These are phyloP conservation scores for Cephalotrichum gorgonifer DNA, from an alignment of 2,329 filamentous ascomycete genomes.

Conservation along the genomic window DNA sequence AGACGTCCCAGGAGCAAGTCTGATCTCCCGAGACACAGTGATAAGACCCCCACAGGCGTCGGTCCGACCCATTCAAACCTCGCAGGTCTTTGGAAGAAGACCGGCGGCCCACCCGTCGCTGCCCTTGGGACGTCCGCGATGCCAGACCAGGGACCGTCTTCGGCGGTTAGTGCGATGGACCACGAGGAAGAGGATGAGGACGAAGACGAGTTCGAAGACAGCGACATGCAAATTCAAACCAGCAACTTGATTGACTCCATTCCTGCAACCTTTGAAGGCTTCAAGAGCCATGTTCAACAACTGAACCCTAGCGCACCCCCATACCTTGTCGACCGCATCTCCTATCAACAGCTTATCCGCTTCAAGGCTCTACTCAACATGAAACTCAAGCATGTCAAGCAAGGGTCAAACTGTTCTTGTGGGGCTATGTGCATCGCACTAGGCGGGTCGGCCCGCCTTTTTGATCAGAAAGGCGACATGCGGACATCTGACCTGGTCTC, in stretches of 20 bases:
- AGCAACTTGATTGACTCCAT: slow-evolving; percentile 56
- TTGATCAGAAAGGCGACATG: slow-evolving; percentile 49
- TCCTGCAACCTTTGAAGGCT: slow-evolving; percentile 63
- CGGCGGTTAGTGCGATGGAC: slow-evolving; percentile 13
- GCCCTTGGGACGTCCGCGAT: slow-evolving; percentile 23
- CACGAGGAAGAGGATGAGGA: slow-evolving; percentile 45
- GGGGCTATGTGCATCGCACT: slow-evolving; percentile 52
- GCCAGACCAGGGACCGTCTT: background rate
- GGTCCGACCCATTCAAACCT: slow-evolving; percentile 32
- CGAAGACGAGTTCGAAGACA: slow-evolving; percentile 52
- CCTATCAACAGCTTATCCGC: slow-evolving; percentile 66
- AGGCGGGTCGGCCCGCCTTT: slow-evolving; percentile 53
- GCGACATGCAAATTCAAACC: slow-evolving; percentile 51
- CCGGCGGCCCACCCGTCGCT: slow-evolving; percentile 43
- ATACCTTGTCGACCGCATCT: slow-evolving; percentile 70
- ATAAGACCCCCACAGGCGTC: slow-evolving; percentile 11
- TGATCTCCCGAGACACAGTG: slow-evolving; percentile 31
- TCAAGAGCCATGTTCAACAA: slow-evolving; percentile 60
- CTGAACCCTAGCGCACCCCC: slow-evolving; percentile 62
- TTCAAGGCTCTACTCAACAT: slow-evolving; percentile 67
- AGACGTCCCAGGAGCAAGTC: slow-evolving; percentile 47
- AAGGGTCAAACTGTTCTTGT: slow-evolving; percentile 51
- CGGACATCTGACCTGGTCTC: slow-evolving; percentile 49
- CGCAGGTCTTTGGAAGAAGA: slow-evolving; percentile 38
- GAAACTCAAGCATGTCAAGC: slow-evolving; percentile 59